Base-by-base conservation (phyloP, 1,284 basidiomycete genomes). In the Sporisorium exsertum region DNA sequence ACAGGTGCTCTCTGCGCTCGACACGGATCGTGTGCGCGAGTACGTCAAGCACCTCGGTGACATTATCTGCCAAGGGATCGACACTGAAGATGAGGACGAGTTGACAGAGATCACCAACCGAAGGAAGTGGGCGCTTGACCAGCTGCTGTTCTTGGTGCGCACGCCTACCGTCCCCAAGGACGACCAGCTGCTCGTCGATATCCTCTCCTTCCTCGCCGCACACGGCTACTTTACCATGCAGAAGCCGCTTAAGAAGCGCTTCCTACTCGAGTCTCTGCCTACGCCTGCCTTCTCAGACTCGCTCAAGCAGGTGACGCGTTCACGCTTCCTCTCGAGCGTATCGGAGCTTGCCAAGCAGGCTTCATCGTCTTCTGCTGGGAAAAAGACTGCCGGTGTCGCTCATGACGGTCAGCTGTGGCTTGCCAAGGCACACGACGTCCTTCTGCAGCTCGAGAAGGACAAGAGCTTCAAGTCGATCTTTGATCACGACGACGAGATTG, bases 401-500 rank as follows among this genome's bases (percentile, higher is more conserved):
- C 88, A 90, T 6, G 89, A 92, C 61, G 93, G 93, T 26, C 89
- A 91, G 77, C 90, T 92, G 61, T 97, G 95, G 95, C 87, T 93
- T 4, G 88, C 90, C 7, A 91, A 90, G 79, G 90, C 91, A 5
- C 87, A 94, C 37, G 86, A 87, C 5, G 90, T 89, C 8, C 88
- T 97, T 64, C 86, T 88, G 26, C 79, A 80, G 24, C 84, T 94
- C 33, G 90, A 92, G 81, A 88, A 88, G 60, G 92, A 95, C 84
- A 93, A 93, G 84, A 91, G 94, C 80, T 89, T 72, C 53, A 62
- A 52, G n/a, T 70, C 63, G 27, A 64, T 65, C 51, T 75, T 77
- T 40, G 72, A 71, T 16, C 68, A 66, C 35, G 78, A 73, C 18
- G 75, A 68, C 22, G 71, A 77, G 35, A 74, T 78, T n/a, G 69